These are phyloP conservation scores for Amanita pallidorosea DNA, from an alignment of 768 basidiomycete genomes.

Conservation along the genomic window DNA sequence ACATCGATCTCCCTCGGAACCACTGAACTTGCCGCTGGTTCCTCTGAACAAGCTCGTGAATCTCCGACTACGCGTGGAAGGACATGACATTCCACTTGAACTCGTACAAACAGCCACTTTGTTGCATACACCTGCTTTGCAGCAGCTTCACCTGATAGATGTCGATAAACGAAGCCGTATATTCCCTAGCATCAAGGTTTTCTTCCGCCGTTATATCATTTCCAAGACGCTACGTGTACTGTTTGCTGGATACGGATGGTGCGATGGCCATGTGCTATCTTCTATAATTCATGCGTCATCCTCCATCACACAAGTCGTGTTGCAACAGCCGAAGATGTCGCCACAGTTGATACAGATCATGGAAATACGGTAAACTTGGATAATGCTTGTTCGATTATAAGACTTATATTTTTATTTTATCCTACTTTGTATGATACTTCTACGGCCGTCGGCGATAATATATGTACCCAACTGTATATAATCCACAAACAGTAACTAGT, in stretches of 20 bases:
- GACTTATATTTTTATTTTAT: neutral
- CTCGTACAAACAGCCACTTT: conserved; percentile 40
- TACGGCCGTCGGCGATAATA: neutral
- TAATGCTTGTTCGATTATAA: neutral
- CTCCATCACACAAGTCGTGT: conserved; percentile 20
- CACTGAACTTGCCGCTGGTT: conserved; percentile 18
- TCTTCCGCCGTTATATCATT: conserved; percentile 33
- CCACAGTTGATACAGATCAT: neutral
- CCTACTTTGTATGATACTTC: neutral
- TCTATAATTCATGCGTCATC: conserved; percentile 24
- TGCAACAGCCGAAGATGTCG: conserved; percentile 7
- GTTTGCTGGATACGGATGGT: conserved; percentile 37
- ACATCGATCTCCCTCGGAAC: conserved; percentile 7
- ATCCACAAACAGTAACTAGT: neutral
- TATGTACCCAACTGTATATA: neutral
- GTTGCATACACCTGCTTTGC: conserved; percentile 36
- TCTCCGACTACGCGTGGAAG: conserved; percentile 40
- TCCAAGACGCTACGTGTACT: conserved; percentile 28
- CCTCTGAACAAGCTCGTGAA: conserved; percentile 33
- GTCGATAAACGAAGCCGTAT: conserved; percentile 20
- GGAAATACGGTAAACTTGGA: neutral
- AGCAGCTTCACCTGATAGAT: conserved; percentile 37
- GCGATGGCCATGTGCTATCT: conserved; percentile 27
- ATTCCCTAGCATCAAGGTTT: conserved; percentile 35
- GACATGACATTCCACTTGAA: conserved; percentile 51